Conservation (phyloP, 2,329 filamentous ascomycete species). For the Phaeoacremonium minimum region DNA sequence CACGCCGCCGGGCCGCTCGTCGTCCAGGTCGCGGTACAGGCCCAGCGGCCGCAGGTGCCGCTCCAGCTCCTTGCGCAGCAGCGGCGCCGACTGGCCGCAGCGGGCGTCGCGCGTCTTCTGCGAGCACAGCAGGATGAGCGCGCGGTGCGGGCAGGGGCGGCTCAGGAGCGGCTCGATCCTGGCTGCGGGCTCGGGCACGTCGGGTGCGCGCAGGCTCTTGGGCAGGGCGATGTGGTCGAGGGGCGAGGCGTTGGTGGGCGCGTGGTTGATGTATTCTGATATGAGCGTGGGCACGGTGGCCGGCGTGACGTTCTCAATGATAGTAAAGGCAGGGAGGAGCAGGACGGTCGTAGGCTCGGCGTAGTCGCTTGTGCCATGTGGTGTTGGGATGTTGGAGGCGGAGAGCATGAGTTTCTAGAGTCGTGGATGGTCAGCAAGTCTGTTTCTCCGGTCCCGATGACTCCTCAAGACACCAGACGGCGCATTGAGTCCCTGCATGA, state of each 20-base stretch:
- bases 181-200: constrained; percentile 18
- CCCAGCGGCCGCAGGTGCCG: constrained; percentile 81
- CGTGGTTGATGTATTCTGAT: constrained; percentile 60
- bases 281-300: constrained; percentile 69
- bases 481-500: too few species aligned
- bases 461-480: too few species aligned
- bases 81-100: constrained; percentile 88
- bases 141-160: constrained; percentile 73
- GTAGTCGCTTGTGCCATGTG: constrained; percentile 60
- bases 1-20: constrained; percentile 85
- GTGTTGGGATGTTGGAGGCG: constrained; percentile 84
- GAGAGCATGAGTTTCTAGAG: constrained; percentile 84
- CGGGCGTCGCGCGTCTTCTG: constrained; percentile 92
- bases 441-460: too few species aligned
- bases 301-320: constrained; percentile 81
- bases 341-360: constrained; percentile 72
- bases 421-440: too few species aligned
- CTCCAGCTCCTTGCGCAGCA: constrained; percentile 85
- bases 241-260: constrained; percentile 70
- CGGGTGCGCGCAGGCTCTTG: constrained; percentile 19
- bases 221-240: constrained; percentile 39
- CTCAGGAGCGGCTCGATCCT: constrained; percentile 30
- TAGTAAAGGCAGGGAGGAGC: constrained; percentile 77
- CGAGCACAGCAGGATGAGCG: constrained; percentile 88
- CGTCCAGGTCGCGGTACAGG: constrained; percentile 80